These are phyloP conservation scores for Ilyonectria destructans DNA, from an alignment of 2,329 filamentous ascomycete species.

Conservation along the genomic window DNA sequence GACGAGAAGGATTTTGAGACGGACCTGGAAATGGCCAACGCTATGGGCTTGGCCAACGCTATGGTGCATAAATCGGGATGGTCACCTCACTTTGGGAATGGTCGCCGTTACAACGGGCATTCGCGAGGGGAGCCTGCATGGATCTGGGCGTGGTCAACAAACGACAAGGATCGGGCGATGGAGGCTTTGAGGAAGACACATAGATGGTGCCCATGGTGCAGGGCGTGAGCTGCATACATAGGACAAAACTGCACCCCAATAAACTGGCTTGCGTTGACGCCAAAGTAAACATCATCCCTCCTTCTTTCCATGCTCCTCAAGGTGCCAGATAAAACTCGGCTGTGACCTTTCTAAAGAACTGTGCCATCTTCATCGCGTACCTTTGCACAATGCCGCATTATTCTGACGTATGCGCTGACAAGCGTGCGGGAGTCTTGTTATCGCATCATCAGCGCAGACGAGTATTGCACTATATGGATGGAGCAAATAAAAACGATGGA, in stretches of 20 bases:
- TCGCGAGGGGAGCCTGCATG: not conserved
- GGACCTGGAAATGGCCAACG: not conserved
- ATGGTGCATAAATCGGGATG: not conserved
- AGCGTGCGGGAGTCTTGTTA: too few relatives aligned
- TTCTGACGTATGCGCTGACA: too few relatives aligned
- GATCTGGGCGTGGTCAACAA: not conserved
- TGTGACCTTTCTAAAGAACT: too few relatives aligned
- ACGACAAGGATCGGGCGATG: not conserved
- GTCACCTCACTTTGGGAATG: not conserved
- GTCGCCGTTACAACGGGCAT: not conserved
- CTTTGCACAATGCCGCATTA: too few relatives aligned
- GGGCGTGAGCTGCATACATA: not conserved
- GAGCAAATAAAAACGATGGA: too few relatives aligned
- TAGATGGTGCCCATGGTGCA: not conserved
- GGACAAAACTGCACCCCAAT: not conserved
- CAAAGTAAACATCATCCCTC: too few relatives aligned
- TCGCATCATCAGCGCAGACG: too few relatives aligned
- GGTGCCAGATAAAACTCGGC: too few relatives aligned
- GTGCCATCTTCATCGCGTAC: too few relatives aligned
- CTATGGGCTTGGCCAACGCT: not conserved
- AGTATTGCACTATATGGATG: too few relatives aligned
- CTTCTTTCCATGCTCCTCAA: too few relatives aligned
- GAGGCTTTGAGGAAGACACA: not conserved
- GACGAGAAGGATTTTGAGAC: not conserved
- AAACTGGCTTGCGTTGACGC: too few relatives aligned